phyloP scores from a whole-genome alignment of 441 rosid genomes.

The Gossypium armourianum region DNA sequence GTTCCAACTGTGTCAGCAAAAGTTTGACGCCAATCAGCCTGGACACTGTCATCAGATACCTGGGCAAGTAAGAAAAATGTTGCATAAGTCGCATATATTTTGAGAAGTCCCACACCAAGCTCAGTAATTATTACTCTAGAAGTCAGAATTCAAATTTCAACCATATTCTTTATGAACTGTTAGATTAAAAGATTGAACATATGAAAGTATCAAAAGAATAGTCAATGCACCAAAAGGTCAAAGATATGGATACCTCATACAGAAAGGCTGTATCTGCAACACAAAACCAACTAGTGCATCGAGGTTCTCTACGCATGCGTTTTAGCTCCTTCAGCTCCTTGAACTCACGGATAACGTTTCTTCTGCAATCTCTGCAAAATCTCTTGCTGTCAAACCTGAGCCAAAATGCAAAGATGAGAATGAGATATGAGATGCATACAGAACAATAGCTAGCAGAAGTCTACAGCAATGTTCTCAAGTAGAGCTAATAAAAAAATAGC shows the following conservation, averaged over 20 bases:
- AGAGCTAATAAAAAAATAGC: background rate
- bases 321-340: constrained; percentile 89
- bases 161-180: background rate
- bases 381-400: constrained; percentile 93
- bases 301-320: constrained; percentile 80
- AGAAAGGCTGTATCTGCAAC: constrained; percentile 74
- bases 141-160: background rate
- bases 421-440: constrained; percentile 3
- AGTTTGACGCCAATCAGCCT: constrained; percentile 71
- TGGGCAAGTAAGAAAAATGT: constrained; percentile 24
- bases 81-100: background rate
- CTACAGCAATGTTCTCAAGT: background rate
- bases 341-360: constrained; percentile 88
- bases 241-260: constrained; percentile 52
- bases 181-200: background rate
- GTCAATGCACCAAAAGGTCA: background rate
- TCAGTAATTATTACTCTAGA: background rate
- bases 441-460: constrained; percentile 12
- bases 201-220: constrained; percentile 3
- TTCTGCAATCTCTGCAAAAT: constrained; percentile 93
- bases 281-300: constrained; percentile 78
- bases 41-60: constrained; percentile 62
- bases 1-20: constrained; percentile 61
- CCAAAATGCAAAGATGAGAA: constrained; percentile 18
- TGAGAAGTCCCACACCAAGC: constrained; percentile 10